Evolutionary conservation across 208 protist species (phyloP), one percentile per base, ranked within the genome.

Genomic region (Leishmania major): DNA sequence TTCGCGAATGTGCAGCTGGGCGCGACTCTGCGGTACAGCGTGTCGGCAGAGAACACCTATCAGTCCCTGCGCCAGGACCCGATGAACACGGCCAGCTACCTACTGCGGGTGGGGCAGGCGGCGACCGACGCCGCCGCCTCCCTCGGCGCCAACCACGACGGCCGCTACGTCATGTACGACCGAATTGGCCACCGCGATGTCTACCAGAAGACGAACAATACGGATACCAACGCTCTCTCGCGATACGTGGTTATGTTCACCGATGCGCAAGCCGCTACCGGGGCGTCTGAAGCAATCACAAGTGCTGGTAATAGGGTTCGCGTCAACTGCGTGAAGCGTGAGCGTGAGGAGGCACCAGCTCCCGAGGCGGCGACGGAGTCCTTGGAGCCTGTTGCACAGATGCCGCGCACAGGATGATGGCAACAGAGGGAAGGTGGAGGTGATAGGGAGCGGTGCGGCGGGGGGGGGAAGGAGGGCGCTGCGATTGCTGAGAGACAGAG

Each of bases 81-180:
- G 2, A 78, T 82, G 13, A 96, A 92, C 82, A 95, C 93, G 7
- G 85, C 89, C n/a, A 96, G 93, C 77, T 96, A 95, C 77, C 59
- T 96, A 19, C 66, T 96, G 60, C 87, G 82, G 11, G 28, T 87
- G 60, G 80, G 40, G n/a, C 80, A 82, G 51, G 62, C 51, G 40
- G 40, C 60, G 53, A 72, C 72, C 31, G 67, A 83, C 69, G 81
- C 79, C 40, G 81, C 85, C 82, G n/a, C 28, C 78, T 35, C 67
- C 15, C 67, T 84, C 64, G 80, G 85, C 51, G 64, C 87, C 45
- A 94, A 88, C 80, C 35, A 77, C 17, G 88, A 94, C 70, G 90
- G 93, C 74, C 77, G 81, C 51, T 91, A 92, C 82, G 78, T 88
- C 43, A 87, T 88, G 31, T 96, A 96, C 86, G 84, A 92, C 62